Conservation (phyloP, 2,329 filamentous ascomycete genomes). For the Alternaria arborescens region DNA sequence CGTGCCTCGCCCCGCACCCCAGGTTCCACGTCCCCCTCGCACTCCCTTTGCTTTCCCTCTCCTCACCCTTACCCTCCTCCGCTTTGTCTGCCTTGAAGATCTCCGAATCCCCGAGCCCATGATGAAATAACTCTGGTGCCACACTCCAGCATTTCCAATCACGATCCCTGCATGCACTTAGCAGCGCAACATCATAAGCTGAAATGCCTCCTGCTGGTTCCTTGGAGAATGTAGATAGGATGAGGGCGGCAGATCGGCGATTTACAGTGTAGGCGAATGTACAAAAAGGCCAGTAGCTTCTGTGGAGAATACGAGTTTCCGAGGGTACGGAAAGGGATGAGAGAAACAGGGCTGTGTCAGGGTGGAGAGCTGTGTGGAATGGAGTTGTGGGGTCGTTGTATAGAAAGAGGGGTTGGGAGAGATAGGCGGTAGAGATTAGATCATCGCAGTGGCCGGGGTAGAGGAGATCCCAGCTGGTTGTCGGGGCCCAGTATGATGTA, state of each 20-base stretch:
- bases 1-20: constrained; percentile 21
- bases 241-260: constrained; percentile 38
- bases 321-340: constrained; percentile 34
- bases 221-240: constrained; percentile 34
- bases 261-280: constrained; percentile 54
- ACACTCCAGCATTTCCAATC: constrained; percentile 49
- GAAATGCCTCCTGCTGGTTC: constrained; percentile 31
- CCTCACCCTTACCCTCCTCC: neutral
- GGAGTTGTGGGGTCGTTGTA: constrained; percentile 46
- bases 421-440: constrained; percentile 31
- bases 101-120: constrained; percentile 42
- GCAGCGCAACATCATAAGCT: constrained; percentile 51
- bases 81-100: constrained; percentile 16
- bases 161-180: constrained; percentile 50
- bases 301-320: constrained; percentile 45
- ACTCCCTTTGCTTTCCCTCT: neutral
- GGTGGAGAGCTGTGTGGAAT: constrained; percentile 30
- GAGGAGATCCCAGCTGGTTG: constrained; percentile 48
- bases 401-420: constrained; percentile 27
- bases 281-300: constrained; percentile 49
- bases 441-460: constrained; percentile 55
- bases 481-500: constrained; percentile 42
- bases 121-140: constrained; percentile 54
- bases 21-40: constrained; percentile 24
- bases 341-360: constrained; percentile 40